Evolutionary conservation across 805 yeast genomes (phyloP).

Genomic region (Tetrapisispora pingtungensis): DNA sequence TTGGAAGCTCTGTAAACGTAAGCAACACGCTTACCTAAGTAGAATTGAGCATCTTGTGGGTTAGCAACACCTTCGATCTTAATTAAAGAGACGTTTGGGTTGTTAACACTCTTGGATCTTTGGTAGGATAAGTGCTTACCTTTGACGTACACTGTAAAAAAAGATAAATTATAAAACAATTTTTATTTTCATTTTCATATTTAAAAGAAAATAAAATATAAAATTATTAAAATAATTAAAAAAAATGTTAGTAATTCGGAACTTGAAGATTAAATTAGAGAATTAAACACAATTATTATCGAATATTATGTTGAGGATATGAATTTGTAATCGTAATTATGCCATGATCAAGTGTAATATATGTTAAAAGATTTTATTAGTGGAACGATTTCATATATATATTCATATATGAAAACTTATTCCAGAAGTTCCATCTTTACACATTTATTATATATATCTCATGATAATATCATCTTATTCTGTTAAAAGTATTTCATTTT

Average conservation of each 20-base stretch:
- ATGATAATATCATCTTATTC: too few species aligned
- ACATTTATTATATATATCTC: too few species aligned
- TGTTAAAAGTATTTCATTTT: too few species aligned
- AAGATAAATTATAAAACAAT: not conserved
- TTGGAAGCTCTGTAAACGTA: slow-evolving; percentile 98
- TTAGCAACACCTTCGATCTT: slow-evolving; percentile 92
- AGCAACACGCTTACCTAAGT: slow-evolving; percentile 99
- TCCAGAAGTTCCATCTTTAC: too few species aligned
- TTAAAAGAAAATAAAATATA: not conserved
- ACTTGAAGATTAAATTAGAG: not conserved
- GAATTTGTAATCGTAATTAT: too few species aligned
- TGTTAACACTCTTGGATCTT: slow-evolving; percentile 96
- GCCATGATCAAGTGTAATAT: too few species aligned
- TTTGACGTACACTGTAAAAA: slow-evolving; percentile 85
- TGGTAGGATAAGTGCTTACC: slow-evolving; percentile 99
- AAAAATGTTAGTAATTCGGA: slow-evolving; percentile 6
- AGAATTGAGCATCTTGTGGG: slow-evolving; percentile 94
- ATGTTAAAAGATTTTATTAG: too few species aligned
- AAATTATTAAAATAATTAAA: not conserved
- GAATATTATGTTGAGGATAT: not conserved
- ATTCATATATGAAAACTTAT: too few species aligned
- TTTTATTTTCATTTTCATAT: too few species aligned
- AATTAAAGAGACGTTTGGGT: slow-evolving; percentile 95
- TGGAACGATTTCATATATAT: too few species aligned
- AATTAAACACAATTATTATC: not conserved